Evolutionary conservation across 495 filamentous ascomycete genomes (phyloP), one percentile per base, ranked within the genome.

Genomic region (Aspergillus funiculosus): DNA sequence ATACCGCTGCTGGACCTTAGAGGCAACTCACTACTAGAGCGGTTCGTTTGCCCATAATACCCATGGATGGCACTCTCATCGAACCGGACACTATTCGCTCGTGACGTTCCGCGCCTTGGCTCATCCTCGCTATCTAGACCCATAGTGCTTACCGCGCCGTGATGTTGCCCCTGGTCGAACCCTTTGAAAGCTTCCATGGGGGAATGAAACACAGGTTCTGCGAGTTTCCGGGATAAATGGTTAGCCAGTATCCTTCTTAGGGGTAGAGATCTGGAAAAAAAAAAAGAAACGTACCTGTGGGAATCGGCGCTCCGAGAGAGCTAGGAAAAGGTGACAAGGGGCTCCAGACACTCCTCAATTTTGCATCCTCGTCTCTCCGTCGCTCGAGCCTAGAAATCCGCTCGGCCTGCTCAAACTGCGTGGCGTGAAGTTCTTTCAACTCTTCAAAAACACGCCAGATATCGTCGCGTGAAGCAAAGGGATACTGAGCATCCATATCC

Each of bases 41-140:
- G 80, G 51, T 80, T 83, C 31, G 82, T 80, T 49, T 91, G 88
- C 26, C 83, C 83, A 74, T 89, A 94, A 56, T 86, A 86, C 37
- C 87, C 86, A 51, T 95, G 90, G 46, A 94, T 79, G 2, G 94
- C 91, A 58, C 87, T 95, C 61, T 96, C 90, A 59, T 98, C 92
- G 56, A 98, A 98, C n/a, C 92, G 86, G 50, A 98, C 92, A 63
- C 94, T 97, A 57, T 97, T 97, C 15, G 92, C 92, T 51, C 92
- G 77, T 21, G 94, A 98, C 22, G 89, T 82, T 5, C 92, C 92
- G 44, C 94, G 79, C 46, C 94, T 76, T 3, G 91, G 94, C 60
- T 96, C 90, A 30, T 97, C 88, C 47, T 95, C 91, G 4, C 82
- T 72, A 43, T 94, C 88, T 6, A 97, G 69, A 11, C 87, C 87